These are phyloP conservation scores for Starmerella geochares DNA, from an alignment of 805 yeast species.

Conservation along the genomic window DNA sequence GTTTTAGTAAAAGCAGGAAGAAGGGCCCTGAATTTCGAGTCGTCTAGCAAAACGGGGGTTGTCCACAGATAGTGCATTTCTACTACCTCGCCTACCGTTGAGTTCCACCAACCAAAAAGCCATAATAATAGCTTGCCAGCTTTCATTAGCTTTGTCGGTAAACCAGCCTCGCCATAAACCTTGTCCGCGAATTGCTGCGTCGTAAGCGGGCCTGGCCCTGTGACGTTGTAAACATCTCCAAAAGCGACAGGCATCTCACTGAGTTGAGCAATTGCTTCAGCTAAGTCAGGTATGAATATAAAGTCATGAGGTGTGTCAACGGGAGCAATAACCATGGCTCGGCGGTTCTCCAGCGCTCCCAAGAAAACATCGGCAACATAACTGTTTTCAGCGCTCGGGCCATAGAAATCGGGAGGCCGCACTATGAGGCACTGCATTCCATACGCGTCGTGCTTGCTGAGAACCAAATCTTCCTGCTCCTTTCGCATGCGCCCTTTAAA, in stretches of 20 bases:
- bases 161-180: not conserved
- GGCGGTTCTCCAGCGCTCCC: not conserved
- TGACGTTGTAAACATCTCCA: not conserved
- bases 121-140: not conserved
- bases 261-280: not conserved
- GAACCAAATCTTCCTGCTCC: not conserved
- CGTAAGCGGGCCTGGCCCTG: not conserved
- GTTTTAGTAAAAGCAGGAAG: not conserved
- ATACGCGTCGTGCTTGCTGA: not conserved
- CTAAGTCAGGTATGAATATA: not conserved
- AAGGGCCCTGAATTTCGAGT: not conserved
- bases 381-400: constrained; percentile 1
- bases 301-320: not conserved
- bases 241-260: not conserved
- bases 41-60: not conserved
- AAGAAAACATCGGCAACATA: not conserved
- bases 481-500: constrained; percentile 1
- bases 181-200: not conserved
- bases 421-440: not conserved
- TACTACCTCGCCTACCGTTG: not conserved
- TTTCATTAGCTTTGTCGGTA: not conserved
- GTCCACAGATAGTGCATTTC: constrained; percentile 1
- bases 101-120: not conserved
- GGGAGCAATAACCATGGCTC: not conserved
- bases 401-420: not conserved